Base-by-base conservation (phyloP, 202 grass and related monocot genomes). In the Sporobolus alterniflorus region DNA sequence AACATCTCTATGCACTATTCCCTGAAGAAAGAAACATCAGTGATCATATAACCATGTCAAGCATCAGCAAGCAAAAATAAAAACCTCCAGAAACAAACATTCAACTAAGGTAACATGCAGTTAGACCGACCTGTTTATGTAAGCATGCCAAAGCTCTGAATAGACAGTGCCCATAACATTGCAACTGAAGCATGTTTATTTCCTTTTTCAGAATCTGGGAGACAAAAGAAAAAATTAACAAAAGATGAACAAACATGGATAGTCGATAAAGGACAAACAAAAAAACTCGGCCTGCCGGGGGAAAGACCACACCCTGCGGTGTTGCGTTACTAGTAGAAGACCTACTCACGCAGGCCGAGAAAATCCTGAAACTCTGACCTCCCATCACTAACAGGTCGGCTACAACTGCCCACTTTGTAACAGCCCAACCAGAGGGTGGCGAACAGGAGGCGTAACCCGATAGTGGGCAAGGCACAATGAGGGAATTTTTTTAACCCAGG, bases 121-220 rank as follows among this genome's bases (percentile, higher is more conserved):
- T 86, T 47, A 82, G 50, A 64, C 47, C 20, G 65, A 99, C 93
- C 96, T 96, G 77, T 67, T 70, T 92, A 83, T 99, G 96, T 83
- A 99, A 88, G 80, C 91, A 87, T 85, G 88, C 81, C 60, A 99
- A 89, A 69, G 93, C 96, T 90, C 29, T 90, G 55, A 99, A 94
- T 83, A 96, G 78, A 74, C 93, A 96, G 70, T 89, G 90, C 49
- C 93, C 89, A 60, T 96, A 99, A 91, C 91, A 96, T 59, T 50
- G 79, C 60, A 99, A 76, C 89, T 94, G 81, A 88, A 63, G 81
- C 40, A 96, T 26, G 26, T 34, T 22, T 85, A 96, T 94, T 47
- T 96, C 96, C 52, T 82, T 96, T 80, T 92, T 99, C 33, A 99
- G 73, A 64, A 82, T 63, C 92, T 94, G 81, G 18, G 52, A 36